Evolutionary conservation across 1,284 basidiomycete genomes (phyloP), one percentile per base, ranked within the genome.

Genomic region (Austroboletus novae-zelandiae): DNA sequence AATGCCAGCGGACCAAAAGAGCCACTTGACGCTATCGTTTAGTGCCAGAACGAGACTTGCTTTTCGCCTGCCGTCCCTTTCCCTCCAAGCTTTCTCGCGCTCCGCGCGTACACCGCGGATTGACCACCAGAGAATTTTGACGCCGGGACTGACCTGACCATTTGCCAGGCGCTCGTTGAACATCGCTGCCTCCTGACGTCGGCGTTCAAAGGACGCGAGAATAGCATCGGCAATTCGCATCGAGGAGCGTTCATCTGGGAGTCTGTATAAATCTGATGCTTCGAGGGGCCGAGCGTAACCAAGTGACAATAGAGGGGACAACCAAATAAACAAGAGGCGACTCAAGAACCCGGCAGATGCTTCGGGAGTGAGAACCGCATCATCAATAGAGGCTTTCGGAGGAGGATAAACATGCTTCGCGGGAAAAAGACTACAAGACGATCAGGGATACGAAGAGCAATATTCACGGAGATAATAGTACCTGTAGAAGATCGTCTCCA

Each of bases 231-330:
- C 84, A 42, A 94, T 80, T 14, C 72, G 60, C 3, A 74, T 73
- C 0, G 87, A 75, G 5, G 78, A 73, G 18, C 80, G 80, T 14
- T 83, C 72, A 43, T 83, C 78, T 54, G 86, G 84, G 40, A 95
- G 81, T 65, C 83, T 86, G 78, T 88, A 95, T n/a, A 96, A 74
- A 69, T 97, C 94, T 0, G 84, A 73, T 0, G 86, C 82, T 65
- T 94, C 87, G 5, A 96, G 77, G 1, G 93, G 87, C 6, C 93
- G 79, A 14, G 83, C 79, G 65, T 89, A 91, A 9, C 86, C 74
- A 57, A 77, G 66, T 10, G 74, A 72, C 67, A 92, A 78, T 46
- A 93, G 72, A 3, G 84, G 80, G 1, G 82, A 84, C 46, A 95
- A 79, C 92, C 92, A 96, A 45, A 73, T 71, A 62, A 81, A 82